These are phyloP conservation scores for Theileria annulata DNA, from an alignment of 169 alveolate species.

Conservation along the genomic window DNA sequence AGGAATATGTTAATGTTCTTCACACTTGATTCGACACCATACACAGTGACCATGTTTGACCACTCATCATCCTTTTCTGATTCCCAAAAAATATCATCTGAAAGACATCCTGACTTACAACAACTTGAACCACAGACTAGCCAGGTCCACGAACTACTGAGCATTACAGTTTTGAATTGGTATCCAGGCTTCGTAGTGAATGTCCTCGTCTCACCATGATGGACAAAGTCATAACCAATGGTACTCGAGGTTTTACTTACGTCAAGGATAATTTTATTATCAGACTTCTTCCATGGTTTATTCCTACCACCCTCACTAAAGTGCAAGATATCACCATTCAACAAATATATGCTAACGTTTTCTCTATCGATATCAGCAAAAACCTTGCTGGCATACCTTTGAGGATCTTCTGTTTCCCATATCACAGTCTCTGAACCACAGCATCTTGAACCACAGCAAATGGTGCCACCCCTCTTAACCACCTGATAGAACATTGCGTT, in stretches of 20 bases:
- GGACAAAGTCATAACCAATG: neutral
- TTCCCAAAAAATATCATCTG: neutral
- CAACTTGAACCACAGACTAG: too few relatives aligned
- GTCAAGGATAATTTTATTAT: neutral
- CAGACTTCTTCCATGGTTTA: neutral
- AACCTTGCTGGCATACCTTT: neutral
- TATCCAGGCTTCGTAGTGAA: neutral
- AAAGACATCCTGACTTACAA: neutral
- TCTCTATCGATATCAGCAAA: neutral
- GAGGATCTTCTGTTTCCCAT: neutral
- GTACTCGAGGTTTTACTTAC: neutral
- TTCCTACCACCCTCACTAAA: too few relatives aligned
- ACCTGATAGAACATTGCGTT: too few relatives aligned
- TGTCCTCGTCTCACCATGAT: neutral
- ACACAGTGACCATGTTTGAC: neutral
- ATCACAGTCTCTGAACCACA: neutral
- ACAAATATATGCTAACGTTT: neutral
- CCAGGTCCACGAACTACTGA: too few relatives aligned
- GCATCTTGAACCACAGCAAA: neutral
- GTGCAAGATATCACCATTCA: neutral
- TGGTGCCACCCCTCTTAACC: neutral
- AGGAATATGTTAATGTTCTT: neutral
- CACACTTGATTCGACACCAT: neutral
- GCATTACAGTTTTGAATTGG: neutral
- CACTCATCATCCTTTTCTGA: neutral